A percentile compares a stretch with the other conserved stretches of the same genome.
Evolutionary conservation across 129 eudicot species (phyloP).

Genomic region (Silybum marianum): DNA sequence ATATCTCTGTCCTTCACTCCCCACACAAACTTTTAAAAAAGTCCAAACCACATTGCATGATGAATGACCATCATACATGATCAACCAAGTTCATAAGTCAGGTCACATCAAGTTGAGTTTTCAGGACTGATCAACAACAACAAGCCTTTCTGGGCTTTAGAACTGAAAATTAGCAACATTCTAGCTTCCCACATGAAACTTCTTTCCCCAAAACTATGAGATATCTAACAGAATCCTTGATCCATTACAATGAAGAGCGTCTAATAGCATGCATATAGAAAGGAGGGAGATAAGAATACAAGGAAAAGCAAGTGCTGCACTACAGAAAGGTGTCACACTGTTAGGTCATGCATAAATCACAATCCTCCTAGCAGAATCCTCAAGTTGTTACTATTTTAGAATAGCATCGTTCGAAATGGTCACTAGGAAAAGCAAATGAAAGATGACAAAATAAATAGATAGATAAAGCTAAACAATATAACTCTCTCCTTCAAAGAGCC

Average conservation of each 20-base stretch:
- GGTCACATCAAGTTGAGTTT: background rate
- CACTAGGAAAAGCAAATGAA: background rate
- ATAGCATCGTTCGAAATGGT: background rate
- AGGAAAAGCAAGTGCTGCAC: background rate
- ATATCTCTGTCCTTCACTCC: background rate
- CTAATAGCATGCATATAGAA: background rate
- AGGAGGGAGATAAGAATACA: background rate
- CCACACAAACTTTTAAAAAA: background rate
- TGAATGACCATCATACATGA: background rate
- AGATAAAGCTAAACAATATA: background rate
- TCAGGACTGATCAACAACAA: background rate
- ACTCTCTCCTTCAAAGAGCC: background rate
- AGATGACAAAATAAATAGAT: background rate
- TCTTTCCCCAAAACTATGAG: background rate
- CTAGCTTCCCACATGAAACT: background rate
- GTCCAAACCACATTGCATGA: background rate
- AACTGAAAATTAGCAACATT: background rate
- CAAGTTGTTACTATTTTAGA: background rate
- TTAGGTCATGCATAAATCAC: conserved; percentile 1
- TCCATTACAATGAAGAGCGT: background rate
- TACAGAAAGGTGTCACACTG: background rate
- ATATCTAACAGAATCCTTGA: background rate
- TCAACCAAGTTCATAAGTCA: background rate
- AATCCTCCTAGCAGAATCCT: conserved; percentile 5
- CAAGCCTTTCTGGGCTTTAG: background rate